phyloP scores from a whole-genome alignment of 2,329 filamentous ascomycete species.

The Curvularia lunata region DNA sequence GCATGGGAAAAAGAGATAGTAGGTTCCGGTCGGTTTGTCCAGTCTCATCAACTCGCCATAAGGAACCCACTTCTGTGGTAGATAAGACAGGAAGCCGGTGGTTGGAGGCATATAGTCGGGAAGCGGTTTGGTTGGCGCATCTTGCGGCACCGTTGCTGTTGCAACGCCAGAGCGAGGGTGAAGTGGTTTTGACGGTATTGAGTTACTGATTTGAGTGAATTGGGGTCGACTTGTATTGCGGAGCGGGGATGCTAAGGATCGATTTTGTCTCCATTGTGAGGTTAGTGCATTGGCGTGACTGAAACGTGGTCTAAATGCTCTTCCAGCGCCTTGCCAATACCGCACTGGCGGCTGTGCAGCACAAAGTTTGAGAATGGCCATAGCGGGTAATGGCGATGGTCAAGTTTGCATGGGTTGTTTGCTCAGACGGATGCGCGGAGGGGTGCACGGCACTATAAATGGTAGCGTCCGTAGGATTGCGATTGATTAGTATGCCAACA shows the following conservation, averaged over 20 bases:
- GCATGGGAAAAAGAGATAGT: conserved; percentile 86
- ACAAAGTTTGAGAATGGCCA: conserved; percentile 3
- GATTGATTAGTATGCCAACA: background rate
- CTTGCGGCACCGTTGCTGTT: conserved; percentile 22
- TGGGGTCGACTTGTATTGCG: conserved; percentile 7
- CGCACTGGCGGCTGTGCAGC: background rate
- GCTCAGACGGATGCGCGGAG: background rate
- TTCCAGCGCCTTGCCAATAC: background rate
- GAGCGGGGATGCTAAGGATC: background rate
- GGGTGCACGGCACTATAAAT: background rate
- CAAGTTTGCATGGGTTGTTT: background rate
- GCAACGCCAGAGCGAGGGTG: conserved; percentile 17
- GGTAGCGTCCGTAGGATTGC: background rate
- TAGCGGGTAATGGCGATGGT: background rate
- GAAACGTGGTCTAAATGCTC: background rate
- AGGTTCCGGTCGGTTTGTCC: conserved; percentile 80
- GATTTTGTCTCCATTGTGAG: conserved; percentile 1
- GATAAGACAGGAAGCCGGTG: conserved; percentile 70
- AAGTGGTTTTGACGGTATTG: background rate
- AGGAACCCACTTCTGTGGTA: conserved; percentile 74
- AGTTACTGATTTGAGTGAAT: conserved; percentile 16
- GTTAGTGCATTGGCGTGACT: background rate
- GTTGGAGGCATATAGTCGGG: conserved; percentile 69
- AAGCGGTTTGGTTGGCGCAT: conserved; percentile 19
- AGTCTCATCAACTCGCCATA: conserved; percentile 83